Evolutionary conservation across 768 basidiomycete genomes (phyloP).

Genomic region (Rickenella mellea): DNA sequence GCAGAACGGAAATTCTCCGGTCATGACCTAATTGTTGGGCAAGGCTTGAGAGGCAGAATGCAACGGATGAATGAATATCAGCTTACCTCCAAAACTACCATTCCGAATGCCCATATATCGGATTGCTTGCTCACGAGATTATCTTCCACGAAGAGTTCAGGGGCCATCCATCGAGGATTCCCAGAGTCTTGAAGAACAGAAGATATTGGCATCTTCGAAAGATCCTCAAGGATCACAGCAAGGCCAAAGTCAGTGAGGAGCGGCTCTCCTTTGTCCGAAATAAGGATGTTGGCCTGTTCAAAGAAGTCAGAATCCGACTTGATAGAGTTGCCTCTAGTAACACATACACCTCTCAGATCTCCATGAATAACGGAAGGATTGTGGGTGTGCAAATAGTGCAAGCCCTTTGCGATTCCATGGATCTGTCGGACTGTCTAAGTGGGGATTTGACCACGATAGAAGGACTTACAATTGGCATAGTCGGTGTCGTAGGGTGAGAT

Average conservation of each 20-base stretch:
- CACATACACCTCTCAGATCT: neutral
- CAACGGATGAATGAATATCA: neutral
- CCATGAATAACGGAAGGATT: neutral
- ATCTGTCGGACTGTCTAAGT: neutral
- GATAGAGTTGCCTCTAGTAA: neutral
- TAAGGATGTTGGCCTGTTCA: neutral
- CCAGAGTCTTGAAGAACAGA: neutral
- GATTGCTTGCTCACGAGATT: neutral
- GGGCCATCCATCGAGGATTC: neutral
- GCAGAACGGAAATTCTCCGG: neutral
- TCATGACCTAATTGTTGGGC: neutral
- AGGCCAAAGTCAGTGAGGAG: neutral
- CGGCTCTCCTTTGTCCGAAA: neutral
- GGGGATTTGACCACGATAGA: neutral
- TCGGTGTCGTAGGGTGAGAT: neutral
- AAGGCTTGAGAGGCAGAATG: neutral
- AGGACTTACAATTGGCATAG: neutral
- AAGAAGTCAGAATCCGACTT: neutral
- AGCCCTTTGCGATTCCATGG: neutral
- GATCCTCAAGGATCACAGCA: neutral
- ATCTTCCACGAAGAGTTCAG: neutral
- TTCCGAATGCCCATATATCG: neutral
- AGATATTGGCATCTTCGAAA: neutral
- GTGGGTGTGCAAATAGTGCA: neutral
- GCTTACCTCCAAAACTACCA: neutral